A percentile compares a stretch with the other conserved stretches of the same genome.
Conservation (phyloP, 1,139 yeast genomes). For the Suhomyces chickasaworum region DNA sequence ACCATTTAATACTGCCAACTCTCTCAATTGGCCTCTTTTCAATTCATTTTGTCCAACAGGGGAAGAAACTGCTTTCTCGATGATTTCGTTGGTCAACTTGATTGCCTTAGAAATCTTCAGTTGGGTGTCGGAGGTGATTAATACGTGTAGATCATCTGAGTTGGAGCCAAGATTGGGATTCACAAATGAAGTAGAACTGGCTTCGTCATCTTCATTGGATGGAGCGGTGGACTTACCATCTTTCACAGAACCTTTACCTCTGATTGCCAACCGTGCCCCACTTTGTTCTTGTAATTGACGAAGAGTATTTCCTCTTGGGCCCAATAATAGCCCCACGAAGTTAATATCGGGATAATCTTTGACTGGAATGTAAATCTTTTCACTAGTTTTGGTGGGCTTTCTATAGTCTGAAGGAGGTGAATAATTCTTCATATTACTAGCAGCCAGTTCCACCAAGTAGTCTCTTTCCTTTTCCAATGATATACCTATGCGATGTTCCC, state of each 20-base stretch:
- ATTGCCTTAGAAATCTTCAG: constrained; percentile 78
- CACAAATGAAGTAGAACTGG: constrained; percentile 25
- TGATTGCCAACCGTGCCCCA: constrained; percentile 82
- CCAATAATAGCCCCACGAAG: constrained; percentile 86
- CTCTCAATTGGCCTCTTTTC: constrained; percentile 87
- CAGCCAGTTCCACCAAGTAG: constrained; percentile 70
- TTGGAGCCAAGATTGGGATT: constrained; percentile 29
- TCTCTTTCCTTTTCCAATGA: constrained; percentile 79
- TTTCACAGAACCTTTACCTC: constrained; percentile 95
- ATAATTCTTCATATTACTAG: constrained; percentile 73
- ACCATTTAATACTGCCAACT: constrained; percentile 91
- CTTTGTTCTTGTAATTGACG: constrained; percentile 78
- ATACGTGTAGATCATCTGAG: constrained; percentile 81
- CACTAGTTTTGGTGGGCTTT: constrained; percentile 68
- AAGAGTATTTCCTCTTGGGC: constrained; percentile 94
- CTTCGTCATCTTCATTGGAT: constrained; percentile 28
- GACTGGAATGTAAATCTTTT: constrained; percentile 83
- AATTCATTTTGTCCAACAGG: constrained; percentile 94
- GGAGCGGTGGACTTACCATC: constrained; percentile 71
- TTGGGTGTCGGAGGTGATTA: constrained; percentile 81
- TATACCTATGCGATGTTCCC: constrained; percentile 66
- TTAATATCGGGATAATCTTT: constrained; percentile 90
- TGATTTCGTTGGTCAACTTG: constrained; percentile 70
- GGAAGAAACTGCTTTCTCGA: constrained; percentile 79
- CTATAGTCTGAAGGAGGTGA: constrained; percentile 80